Base-by-base conservation (phyloP, 108 stramenopile genomes). In the Chaetoceros tenuissimus region DNA sequence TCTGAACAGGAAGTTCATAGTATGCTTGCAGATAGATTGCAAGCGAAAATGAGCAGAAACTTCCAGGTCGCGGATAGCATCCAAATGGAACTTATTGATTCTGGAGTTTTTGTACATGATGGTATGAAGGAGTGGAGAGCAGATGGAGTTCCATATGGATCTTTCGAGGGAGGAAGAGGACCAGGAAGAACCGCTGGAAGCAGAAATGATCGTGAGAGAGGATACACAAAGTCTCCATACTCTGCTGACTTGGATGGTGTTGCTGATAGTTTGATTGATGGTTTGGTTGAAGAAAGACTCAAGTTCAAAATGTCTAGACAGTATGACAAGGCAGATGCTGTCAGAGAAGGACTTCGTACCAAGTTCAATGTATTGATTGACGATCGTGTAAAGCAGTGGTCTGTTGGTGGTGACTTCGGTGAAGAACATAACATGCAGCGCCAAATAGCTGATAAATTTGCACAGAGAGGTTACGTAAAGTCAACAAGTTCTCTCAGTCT, bases 21-120 rank as follows among this genome's bases (percentile, higher is more conserved):
- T 10, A 47, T 81, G 48, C 50, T 92, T 30, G 72, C 72, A 1
- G 78, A 72, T 49, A 61, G 85, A 23, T 61, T 87, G 44, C 66
- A 80, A 61, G 72, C 66, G 57, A 87, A 85, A 62, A 49, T 84
- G 54, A 48, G 20, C 47, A 57, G 81, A 19, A 53, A 83, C 50
- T 87, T 73, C 46, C 48, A 55, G 3, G 50, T 19, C 16, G 85
- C 85, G 16, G 85, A 87, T 69, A 40, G 43, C n/a, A 71, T 82
- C 48, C 81, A 86, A 57, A 44, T 16, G 24, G 67, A 78, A 5
- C 62, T 84, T 7, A 29, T 73, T 1, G 52, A 44, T 23, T 26
- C 26, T 21, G 80, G 79, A 25, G 80, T 86, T 20, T 69, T 53
- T 49, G 67, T 86, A 3, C 69, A 82, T 55, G 84, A 86, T 55